Evolutionary conservation across 75 land plant species (phyloP).

Genomic region (Cupressus sempervirens): DNA sequence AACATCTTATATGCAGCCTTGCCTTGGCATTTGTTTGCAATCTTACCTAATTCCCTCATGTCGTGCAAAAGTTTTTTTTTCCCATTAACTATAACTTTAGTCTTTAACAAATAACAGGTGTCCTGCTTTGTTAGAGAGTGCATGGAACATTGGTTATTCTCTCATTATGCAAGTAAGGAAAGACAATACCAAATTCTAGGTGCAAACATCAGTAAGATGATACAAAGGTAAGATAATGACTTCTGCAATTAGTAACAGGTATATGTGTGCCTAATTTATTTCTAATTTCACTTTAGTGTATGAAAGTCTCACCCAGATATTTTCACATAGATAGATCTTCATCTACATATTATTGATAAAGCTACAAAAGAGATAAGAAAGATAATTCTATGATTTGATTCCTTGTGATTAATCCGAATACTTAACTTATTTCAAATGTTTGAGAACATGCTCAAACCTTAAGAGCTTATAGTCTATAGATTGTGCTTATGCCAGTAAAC

Average conservation of each 20-base stretch:
- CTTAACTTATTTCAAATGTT: neutral
- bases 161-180: neutral
- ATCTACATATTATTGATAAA: neutral
- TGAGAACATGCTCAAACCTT: neutral
- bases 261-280: neutral
- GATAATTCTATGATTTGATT: neutral
- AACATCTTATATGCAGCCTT: too few species aligned
- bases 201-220: neutral
- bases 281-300: neutral
- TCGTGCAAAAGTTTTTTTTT: too few species aligned
- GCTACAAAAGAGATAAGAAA: neutral
- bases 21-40: too few species aligned
- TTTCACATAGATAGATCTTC: neutral
- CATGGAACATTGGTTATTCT: neutral
- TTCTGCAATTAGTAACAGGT: neutral
- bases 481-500: neutral
- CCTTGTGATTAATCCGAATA: neutral
- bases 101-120: neutral
- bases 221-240: neutral
- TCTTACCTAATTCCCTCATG: too few species aligned
- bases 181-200: neutral
- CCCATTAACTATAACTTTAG: too few species aligned
- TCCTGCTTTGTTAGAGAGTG: neutral
- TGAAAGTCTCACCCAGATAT: neutral
- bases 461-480: neutral